Evolutionary conservation across 768 basidiomycete genomes (phyloP), one percentile per base, ranked within the genome.

Genomic region (Lentinus tigrinus): DNA sequence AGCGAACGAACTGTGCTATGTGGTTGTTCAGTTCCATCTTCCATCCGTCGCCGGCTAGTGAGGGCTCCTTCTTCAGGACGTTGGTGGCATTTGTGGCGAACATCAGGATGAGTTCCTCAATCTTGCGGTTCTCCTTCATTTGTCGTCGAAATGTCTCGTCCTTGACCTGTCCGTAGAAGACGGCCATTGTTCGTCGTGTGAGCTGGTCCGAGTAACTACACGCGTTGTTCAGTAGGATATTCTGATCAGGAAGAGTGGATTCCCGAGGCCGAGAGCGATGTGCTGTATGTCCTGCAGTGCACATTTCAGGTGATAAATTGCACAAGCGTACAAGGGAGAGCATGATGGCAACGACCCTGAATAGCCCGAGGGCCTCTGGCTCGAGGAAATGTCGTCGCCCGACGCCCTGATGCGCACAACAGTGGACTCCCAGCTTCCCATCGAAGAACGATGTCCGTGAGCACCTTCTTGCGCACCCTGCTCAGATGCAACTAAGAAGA

Each of bases 101-200:
- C 81, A 91, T 91, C 51, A 99, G 80, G 58, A 99, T 96, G 54
- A 99, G 87, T 62, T 98, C 95, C 74, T 99, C 97, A 38, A 98
- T 92, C 76, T 96, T 97, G 46, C 97, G 83, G 71, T 93, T 95
- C 71, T 98, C 95, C 73, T 93, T 93, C 85, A 98, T 89, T 66
- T 95, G 91, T 36, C 85, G 82, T 56, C 89, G 86, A 77, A 97
- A 96, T 38, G 79, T 81, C 26, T 93, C 89, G 57, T 91, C 86
- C 72, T 88, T 85, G 72, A 91, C 93, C 60, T 93, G 91, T 13
- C 88, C 89, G 70, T 95, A 98, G 73, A 98, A 98, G 34, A 90
- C 88, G 55, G 88, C 95, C 80, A 96, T 89, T 1, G 92, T 93
- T 55, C 93, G 81, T 28, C 96, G 85, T 17, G 95, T 87, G 31